Percentiles rank a stretch among this genome's conserved stretches.
Conservation (phyloP, 192 early-diverging fungal species). For the Umbelopsis isabellina region DNA sequence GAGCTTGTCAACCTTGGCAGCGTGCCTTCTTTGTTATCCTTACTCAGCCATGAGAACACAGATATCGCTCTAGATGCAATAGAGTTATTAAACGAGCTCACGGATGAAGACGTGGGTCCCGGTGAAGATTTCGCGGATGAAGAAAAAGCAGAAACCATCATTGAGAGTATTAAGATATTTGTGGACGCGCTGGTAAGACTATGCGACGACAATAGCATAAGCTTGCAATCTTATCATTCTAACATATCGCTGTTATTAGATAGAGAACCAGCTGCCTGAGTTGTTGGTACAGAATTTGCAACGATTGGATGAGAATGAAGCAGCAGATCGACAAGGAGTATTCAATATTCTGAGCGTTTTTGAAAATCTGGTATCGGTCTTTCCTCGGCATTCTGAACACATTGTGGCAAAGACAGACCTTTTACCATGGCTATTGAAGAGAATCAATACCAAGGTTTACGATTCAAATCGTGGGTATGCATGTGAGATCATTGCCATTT, state of each 20-base stretch:
- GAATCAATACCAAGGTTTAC: constrained; percentile 63
- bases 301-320: constrained; percentile 74
- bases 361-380: constrained; percentile 85
- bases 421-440: constrained; percentile 74
- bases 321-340: constrained; percentile 83
- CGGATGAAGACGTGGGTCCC: constrained; percentile 83
- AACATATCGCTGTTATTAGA: constrained; percentile 22
- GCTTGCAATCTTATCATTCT: neutral
- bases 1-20: constrained; percentile 72
- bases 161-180: constrained; percentile 65
- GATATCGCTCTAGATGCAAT: constrained; percentile 89
- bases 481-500: constrained; percentile 83
- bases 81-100: constrained; percentile 88
- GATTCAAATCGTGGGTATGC: constrained; percentile 89
- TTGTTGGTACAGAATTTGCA: constrained; percentile 81
- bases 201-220: neutral
- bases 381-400: constrained; percentile 64
- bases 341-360: constrained; percentile 84
- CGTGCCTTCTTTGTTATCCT: constrained; percentile 64
- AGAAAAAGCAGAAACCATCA: constrained; percentile 55
- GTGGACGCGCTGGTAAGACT: constrained; percentile 62
- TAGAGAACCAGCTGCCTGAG: constrained; percentile 68
- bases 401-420: constrained; percentile 69
- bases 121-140: constrained; percentile 61
- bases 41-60: constrained; percentile 92